These are phyloP conservation scores for Beta macrorhiza DNA, from an alignment of 179 eudicot genomes.

Conservation along the genomic window DNA sequence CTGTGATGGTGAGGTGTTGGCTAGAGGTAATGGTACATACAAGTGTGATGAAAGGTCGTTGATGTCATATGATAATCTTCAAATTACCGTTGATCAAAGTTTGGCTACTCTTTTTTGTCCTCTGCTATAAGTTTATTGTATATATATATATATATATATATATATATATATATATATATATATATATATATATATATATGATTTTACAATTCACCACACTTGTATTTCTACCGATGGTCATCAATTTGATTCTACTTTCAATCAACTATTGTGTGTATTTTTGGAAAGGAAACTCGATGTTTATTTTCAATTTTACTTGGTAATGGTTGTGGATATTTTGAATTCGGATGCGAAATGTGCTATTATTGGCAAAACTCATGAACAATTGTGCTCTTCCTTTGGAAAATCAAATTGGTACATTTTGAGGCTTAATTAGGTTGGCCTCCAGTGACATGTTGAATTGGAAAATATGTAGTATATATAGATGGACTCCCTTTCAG, in stretches of 20 bases:
- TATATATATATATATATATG: too few relatives aligned
- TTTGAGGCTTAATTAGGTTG: too few relatives aligned
- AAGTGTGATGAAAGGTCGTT: slow-evolving; percentile 50
- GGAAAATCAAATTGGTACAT: too few relatives aligned
- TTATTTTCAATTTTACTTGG: background rate
- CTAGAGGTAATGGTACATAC: slow-evolving; percentile 79
- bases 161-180: too few relatives aligned
- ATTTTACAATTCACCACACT: background rate
- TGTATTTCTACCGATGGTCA: background rate
- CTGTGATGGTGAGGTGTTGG: slow-evolving; percentile 87
- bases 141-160: background rate
- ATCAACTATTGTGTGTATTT: slow-evolving; percentile 2
- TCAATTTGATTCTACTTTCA: background rate
- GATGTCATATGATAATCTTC: slow-evolving; percentile 68
- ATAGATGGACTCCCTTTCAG: too few relatives aligned
- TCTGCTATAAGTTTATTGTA: slow-evolving; percentile 18
- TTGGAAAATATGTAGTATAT: too few relatives aligned
- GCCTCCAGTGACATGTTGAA: too few relatives aligned
- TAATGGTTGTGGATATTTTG: background rate
- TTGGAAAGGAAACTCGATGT: background rate
- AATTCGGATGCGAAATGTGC: background rate
- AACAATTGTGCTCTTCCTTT: too few relatives aligned
- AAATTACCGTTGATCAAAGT: slow-evolving; percentile 69
- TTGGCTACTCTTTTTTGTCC: slow-evolving; percentile 80
- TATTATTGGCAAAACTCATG: background rate